phyloP scores from a whole-genome alignment of 345 rosid genomes.

The Gossypium longicalyx region DNA sequence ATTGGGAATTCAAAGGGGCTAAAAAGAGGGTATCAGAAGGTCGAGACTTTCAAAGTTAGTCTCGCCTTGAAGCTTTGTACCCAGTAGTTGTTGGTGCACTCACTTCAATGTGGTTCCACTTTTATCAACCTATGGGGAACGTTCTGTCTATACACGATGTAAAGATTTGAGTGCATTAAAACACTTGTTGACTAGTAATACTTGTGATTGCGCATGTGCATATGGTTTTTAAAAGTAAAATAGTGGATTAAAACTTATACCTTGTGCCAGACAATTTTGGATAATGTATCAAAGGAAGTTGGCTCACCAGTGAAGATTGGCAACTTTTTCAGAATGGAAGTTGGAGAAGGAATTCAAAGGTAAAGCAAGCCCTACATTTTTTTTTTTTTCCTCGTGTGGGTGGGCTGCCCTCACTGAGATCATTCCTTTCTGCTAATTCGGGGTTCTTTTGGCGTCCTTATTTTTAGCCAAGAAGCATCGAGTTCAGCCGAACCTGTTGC shows the following conservation, averaged over 20 bases:
- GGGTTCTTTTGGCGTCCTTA: neutral
- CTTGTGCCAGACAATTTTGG: conserved; percentile 48
- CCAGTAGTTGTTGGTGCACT: neutral
- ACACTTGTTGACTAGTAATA: neutral
- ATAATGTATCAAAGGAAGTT: conserved; percentile 69
- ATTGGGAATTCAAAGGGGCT: neutral
- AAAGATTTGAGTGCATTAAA: neutral
- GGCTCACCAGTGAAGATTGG: conserved; percentile 76
- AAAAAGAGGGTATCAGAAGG: neutral
- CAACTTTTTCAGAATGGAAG: conserved; percentile 84
- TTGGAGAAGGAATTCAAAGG: conserved; percentile 97
- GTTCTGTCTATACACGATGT: neutral
- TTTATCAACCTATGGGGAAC: neutral
- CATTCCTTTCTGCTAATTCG: neutral
- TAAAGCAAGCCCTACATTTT: conserved; percentile 21
- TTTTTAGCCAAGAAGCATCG: conserved; percentile 42
- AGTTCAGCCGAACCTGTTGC: conserved; percentile 48
- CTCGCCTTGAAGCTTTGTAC: neutral
- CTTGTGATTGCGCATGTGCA: neutral
- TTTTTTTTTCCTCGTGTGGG: neutral
- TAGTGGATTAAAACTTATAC: conserved; percentile 1
- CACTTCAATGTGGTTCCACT: neutral
- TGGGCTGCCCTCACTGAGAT: neutral
- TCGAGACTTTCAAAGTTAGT: neutral
- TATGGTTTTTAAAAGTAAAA: neutral